Percentiles rank a stretch among this genome's conserved stretches.
phyloP scores from a whole-genome alignment of 2,329 filamentous ascomycete species.

The Colletotrichum tropicale region DNA sequence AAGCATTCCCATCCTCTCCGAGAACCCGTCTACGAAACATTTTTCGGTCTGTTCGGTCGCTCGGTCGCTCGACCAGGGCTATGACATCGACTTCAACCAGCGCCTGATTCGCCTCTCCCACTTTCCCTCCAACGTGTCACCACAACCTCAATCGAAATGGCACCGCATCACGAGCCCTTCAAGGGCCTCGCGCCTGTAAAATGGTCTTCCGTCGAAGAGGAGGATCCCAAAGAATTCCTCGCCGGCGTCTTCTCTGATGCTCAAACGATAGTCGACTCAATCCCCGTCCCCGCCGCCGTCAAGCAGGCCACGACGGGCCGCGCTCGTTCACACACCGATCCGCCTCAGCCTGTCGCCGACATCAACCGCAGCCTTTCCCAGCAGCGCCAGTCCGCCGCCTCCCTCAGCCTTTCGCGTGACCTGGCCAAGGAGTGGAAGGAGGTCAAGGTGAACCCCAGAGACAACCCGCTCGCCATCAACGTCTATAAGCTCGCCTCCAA shows the following conservation, averaged over 20 bases:
- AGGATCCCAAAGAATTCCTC: constrained; percentile 59
- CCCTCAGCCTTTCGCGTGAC: constrained; percentile 51
- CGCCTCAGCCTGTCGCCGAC: constrained; percentile 55
- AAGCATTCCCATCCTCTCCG: neutral
- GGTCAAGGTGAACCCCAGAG: constrained; percentile 71
- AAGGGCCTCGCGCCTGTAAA: constrained; percentile 59
- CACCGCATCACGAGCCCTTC: constrained; percentile 63
- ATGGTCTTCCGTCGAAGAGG: constrained; percentile 50
- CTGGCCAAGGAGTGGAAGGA: constrained; percentile 90
- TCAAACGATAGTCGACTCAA: constrained; percentile 76
- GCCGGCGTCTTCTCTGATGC: constrained; percentile 67
- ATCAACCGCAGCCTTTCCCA: constrained; percentile 50
- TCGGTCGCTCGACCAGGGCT: neutral
- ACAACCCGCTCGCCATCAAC: constrained; percentile 77
- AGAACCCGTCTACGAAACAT: neutral
- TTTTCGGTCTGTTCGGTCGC: neutral
- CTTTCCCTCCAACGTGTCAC: neutral
- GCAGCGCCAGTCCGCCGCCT: constrained; percentile 44
- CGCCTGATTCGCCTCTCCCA: neutral
- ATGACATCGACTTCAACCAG: constrained; percentile 5
- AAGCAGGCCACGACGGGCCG: constrained; percentile 43
- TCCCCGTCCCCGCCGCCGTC: constrained; percentile 57
- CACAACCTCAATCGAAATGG: constrained; percentile 42
- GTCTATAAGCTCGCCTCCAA: constrained; percentile 82
- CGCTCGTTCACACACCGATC: constrained; percentile 61